Evolutionary conservation across 495 filamentous ascomycete genomes (phyloP).

Genomic region (Penicillium ucsense): DNA sequence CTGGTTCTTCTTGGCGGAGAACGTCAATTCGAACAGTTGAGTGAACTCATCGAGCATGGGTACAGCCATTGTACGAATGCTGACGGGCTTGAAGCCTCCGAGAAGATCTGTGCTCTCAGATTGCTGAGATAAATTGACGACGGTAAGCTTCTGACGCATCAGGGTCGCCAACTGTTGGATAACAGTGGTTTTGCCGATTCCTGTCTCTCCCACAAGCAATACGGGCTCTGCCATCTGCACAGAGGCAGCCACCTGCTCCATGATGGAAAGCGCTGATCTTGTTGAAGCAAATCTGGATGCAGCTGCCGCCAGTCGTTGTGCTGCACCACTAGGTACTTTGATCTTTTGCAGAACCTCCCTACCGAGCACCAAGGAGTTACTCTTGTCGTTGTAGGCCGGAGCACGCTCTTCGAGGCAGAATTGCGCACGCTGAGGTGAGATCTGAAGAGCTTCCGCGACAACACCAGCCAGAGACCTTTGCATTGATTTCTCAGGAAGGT

Average conservation of each 20-base stretch:
- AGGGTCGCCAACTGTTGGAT: slow-evolving; percentile 83
- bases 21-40: slow-evolving; percentile 74
- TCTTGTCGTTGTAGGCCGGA: slow-evolving; percentile 50
- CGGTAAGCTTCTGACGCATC: slow-evolving; percentile 71
- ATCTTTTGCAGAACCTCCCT: slow-evolving; percentile 45
- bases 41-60: slow-evolving; percentile 92
- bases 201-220: slow-evolving; percentile 92
- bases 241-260: slow-evolving; percentile 80
- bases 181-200: slow-evolving; percentile 93
- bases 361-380: slow-evolving; percentile 54
- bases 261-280: slow-evolving; percentile 32
- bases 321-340: slow-evolving; percentile 29
- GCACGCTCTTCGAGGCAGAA: slow-evolving; percentile 60
- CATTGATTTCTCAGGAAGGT: slow-evolving; percentile 56
- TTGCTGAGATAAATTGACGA: slow-evolving; percentile 94
- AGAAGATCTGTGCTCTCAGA: slow-evolving; percentile 90
- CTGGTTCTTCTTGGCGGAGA: slow-evolving; percentile 77
- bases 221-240: slow-evolving; percentile 79
- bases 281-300: slow-evolving; percentile 37
- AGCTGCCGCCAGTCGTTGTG: slow-evolving; percentile 22
- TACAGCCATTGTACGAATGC: slow-evolving; percentile 73
- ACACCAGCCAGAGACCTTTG: slow-evolving; percentile 49
- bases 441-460: slow-evolving; percentile 76
- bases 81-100: slow-evolving; percentile 93
- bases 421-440: slow-evolving; percentile 66